A percentile compares a stretch with the other conserved stretches of the same genome.
These are phyloP conservation scores for Pseudozyma thailandica DNA, from an alignment of 1,284 basidiomycete genomes.

Conservation along the genomic window DNA sequence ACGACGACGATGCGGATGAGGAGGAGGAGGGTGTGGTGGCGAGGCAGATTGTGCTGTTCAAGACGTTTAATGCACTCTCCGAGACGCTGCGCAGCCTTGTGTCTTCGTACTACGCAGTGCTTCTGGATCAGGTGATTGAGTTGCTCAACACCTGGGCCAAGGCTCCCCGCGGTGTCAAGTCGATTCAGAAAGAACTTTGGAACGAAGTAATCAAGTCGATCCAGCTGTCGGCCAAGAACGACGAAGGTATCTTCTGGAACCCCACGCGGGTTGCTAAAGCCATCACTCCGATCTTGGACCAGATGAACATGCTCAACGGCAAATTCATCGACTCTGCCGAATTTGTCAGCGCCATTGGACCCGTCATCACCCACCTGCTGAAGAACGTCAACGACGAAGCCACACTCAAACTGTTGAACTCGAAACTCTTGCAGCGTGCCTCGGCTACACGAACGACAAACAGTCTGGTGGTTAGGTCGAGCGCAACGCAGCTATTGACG, in stretches of 20 bases:
- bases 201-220: slow-evolving; percentile 75
- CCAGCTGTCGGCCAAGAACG: slow-evolving; percentile 78
- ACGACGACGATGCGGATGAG: slow-evolving; percentile 64
- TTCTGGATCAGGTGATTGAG: slow-evolving; percentile 78
- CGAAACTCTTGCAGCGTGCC: slow-evolving; percentile 80
- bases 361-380: slow-evolving; percentile 72
- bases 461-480: slow-evolving; percentile 67
- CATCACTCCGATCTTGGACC: slow-evolving; percentile 74
- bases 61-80: slow-evolving; percentile 54
- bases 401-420: slow-evolving; percentile 82
- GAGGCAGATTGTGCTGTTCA: slow-evolving; percentile 59
- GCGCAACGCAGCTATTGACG: slow-evolving; percentile 78
- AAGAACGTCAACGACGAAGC: slow-evolving; percentile 73
- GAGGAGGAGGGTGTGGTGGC: slow-evolving; percentile 49
- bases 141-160: slow-evolving; percentile 71
- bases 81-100: slow-evolving; percentile 57
- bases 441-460: slow-evolving; percentile 72
- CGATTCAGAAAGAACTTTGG: slow-evolving; percentile 73
- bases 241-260: slow-evolving; percentile 91
- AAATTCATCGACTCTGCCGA: slow-evolving; percentile 11
- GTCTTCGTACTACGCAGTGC: slow-evolving; percentile 67
- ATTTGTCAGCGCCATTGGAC: slow-evolving; percentile 14
- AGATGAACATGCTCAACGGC: slow-evolving; percentile 70
- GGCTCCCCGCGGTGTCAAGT: slow-evolving; percentile 6
- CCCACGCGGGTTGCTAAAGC: slow-evolving; percentile 79